Base-by-base conservation (phyloP, 768 basidiomycete species). In the Ramaria sp. region DNA sequence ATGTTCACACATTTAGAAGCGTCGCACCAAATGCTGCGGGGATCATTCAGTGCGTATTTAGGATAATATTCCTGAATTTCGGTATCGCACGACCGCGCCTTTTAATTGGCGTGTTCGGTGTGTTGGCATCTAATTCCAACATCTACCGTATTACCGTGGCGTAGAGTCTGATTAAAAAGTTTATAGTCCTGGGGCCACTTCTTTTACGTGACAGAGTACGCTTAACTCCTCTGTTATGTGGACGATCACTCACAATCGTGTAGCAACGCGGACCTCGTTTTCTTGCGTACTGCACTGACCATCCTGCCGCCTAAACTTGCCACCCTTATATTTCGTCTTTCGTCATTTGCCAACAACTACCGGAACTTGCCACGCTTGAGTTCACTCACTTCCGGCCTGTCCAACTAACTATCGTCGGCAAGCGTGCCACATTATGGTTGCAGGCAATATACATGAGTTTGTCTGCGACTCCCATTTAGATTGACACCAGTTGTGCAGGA, bases 201-300 rank as follows among this genome's bases (percentile, higher is more conserved):
- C 95, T 1, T 99, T 73, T 99, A 94, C 73, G 96, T 98, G 54
- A 98, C 96, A 30, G 96, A 99, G 93, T 95, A 61, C 62, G 84
- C 75, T 52, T n/a, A 53, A 37, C 43, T 22, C 47, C 49, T 11
- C 33, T 34, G 5, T 58, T 57, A 46, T 7, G 39, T 42, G 30
- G 1, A 45, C 4, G 6, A 39, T 42, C 17, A 38, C 47, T 20
- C 37, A 12, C 51, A 24, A 13, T 50, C 52, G 53, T 48, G 31
- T 53, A 97, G 93, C 72, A 99, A 99, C 69, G 95, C 96, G 51
- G 96, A 99, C 73, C 78, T 99, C 50, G 98, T 98, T 69, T 99
- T 99, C 74, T 76, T 98, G 38, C 91, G 89, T 59, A 80, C 85
- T 55, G 96, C 86, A 7, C 79, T 97, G 46, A 81, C 83, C 5